A percentile compares a stretch with the other conserved stretches of the same genome.
Conservation (phyloP, 1,139 yeast genomes). For the Yamadazyma trypodendri region DNA sequence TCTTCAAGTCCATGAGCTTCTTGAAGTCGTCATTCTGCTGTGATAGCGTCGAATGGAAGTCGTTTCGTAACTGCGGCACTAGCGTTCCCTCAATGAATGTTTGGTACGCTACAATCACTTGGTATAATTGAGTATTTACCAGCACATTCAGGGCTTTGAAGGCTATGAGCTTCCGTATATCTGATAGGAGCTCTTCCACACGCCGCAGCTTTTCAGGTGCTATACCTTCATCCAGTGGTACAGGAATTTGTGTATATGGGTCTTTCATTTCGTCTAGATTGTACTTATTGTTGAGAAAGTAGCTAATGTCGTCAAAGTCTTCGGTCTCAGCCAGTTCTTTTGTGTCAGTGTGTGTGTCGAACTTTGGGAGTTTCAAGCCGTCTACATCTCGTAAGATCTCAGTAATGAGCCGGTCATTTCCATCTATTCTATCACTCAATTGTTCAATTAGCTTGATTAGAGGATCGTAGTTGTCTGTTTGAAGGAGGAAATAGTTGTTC, state of each 20-base stretch:
- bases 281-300: conserved; percentile 19
- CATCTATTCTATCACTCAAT: conserved; percentile 22
- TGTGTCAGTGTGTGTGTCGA: conserved; percentile 5
- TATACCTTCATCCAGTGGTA: neutral
- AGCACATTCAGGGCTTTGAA: conserved; percentile 19
- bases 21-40: conserved; percentile 9
- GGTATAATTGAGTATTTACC: conserved; percentile 24
- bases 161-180: conserved; percentile 24
- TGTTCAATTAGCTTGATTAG: conserved; percentile 23
- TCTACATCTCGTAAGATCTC: conserved; percentile 27
- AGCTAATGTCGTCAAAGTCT: conserved; percentile 18
- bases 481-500: conserved; percentile 26
- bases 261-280: conserved; percentile 9
- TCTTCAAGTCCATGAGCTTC: conserved; percentile 14
- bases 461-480: conserved; percentile 40
- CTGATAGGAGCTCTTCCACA: conserved; percentile 22
- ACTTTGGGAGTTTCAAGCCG: conserved; percentile 22
- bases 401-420: conserved; percentile 25
- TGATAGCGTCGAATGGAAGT: conserved; percentile 11
- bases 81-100: conserved; percentile 23
- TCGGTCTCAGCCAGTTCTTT: neutral
- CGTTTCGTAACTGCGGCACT: conserved; percentile 30
- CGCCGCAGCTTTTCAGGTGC: conserved; percentile 13
- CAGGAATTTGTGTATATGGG: conserved; percentile 1
- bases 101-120: conserved; percentile 29